These are phyloP conservation scores for Alternaria novae-zelandiae DNA, from an alignment of 2,329 filamentous ascomycete species.

Conservation along the genomic window DNA sequence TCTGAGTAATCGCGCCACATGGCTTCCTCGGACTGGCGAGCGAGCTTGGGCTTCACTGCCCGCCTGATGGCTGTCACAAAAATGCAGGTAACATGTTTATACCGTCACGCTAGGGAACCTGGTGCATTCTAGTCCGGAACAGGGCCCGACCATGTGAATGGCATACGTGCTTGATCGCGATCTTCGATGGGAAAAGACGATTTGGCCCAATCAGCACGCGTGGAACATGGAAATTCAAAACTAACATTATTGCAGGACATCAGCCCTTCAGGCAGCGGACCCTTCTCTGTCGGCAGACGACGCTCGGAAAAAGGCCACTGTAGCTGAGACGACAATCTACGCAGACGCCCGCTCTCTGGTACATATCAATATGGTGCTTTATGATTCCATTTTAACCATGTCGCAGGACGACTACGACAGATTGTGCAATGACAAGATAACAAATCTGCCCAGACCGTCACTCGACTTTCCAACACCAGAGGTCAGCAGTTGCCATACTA, in stretches of 20 bases:
- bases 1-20: constrained; percentile 15
- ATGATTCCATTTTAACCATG: constrained; percentile 21
- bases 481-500: constrained; percentile 10
- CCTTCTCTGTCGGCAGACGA: constrained; percentile 55
- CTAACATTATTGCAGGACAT: constrained; percentile 49
- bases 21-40: constrained; percentile 49
- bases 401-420: constrained; percentile 44
- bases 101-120: constrained; percentile 6
- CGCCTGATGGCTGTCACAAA: constrained; percentile 53
- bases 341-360: constrained; percentile 65
- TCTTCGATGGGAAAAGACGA: not conserved
- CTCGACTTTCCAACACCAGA: constrained; percentile 36
- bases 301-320: constrained; percentile 65
- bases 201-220: not conserved
- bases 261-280: constrained; percentile 56
- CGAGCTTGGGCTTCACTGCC: constrained; percentile 53
- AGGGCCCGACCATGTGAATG: constrained; percentile 1
- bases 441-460: constrained; percentile 20
- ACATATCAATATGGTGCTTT: constrained; percentile 23
- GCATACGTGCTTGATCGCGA: constrained; percentile 1
- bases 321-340: constrained; percentile 70
- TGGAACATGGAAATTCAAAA: not conserved
- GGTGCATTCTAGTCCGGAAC: not conserved
- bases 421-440: constrained; percentile 32
- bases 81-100: constrained; percentile 53